Evolutionary conservation across 352 stramenopile species (phyloP).

Genomic region (Globisporangium cylindrosporum): DNA sequence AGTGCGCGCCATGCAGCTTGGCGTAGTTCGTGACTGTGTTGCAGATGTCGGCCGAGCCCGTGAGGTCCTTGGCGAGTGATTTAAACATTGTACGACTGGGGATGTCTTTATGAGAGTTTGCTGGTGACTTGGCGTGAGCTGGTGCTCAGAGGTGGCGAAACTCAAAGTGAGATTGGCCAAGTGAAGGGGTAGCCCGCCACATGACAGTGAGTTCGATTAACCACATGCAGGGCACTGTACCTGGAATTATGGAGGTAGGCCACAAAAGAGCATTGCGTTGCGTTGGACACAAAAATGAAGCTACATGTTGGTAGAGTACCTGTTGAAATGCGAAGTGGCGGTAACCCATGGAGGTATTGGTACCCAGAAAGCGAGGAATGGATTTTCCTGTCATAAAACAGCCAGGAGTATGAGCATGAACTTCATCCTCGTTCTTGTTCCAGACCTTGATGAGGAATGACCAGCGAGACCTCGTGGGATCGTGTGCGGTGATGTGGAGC

Average conservation of each 20-base stretch:
- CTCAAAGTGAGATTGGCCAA: conserved; percentile 5
- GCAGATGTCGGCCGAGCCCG: conserved; percentile 54
- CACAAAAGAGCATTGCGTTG: not conserved
- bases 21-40: conserved; percentile 38
- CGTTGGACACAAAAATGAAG: conserved; percentile 1
- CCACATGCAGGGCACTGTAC: not conserved
- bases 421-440: too few species aligned
- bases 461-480: too few species aligned
- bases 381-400: conserved; percentile 9
- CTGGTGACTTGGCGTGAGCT: not conserved
- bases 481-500: not conserved
- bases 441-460: too few species aligned
- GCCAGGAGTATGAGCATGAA: not conserved
- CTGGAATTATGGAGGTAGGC: not conserved
- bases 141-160: not conserved
- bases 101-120: not conserved
- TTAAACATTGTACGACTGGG: conserved; percentile 31
- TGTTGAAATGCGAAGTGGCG: not conserved
- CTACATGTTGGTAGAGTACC: not conserved
- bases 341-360: not conserved
- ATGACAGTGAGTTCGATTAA: not conserved
- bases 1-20: conserved; percentile 37
- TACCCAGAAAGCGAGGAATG: not conserved
- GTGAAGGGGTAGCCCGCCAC: too few species aligned
- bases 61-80: conserved; percentile 43